Conservation (phyloP, 2,329 filamentous ascomycete species). For the Epichloe typhina region DNA sequence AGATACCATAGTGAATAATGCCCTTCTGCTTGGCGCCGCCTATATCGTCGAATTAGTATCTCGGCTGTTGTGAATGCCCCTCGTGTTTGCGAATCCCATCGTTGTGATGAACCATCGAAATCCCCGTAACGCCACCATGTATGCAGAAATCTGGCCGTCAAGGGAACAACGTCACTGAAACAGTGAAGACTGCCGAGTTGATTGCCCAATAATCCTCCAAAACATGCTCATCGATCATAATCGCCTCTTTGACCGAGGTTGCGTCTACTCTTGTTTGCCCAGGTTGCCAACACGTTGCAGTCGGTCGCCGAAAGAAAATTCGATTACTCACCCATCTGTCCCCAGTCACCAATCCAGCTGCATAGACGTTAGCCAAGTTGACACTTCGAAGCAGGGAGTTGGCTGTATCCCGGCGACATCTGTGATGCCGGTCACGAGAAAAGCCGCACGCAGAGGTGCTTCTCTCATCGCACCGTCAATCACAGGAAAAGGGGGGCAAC, state of each 20-base stretch:
- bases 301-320: constrained; percentile 2
- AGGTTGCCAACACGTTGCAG: background rate
- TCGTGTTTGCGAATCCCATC: background rate
- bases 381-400: background rate
- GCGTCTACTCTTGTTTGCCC: background rate
- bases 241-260: background rate
- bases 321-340: constrained; percentile 52
- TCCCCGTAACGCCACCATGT: no score
- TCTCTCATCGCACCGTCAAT: background rate
- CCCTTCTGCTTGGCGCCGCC: constrained; percentile 49
- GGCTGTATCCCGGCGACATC: background rate
- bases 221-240: background rate
- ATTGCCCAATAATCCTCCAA: background rate
- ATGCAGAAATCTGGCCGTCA: background rate
- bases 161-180: background rate
- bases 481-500: constrained; percentile 9
- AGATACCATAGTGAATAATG: constrained; percentile 59
- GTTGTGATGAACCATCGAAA: background rate
- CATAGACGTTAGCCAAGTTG: constrained; percentile 13
- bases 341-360: constrained; percentile 66
- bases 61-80: background rate
- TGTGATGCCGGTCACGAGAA: constrained; percentile 10
- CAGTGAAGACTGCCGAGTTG: no score
- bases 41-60: constrained; percentile 14
- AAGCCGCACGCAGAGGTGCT: constrained; percentile 17